Base-by-base conservation (phyloP, 2,329 filamentous ascomycete species). In the Endothia cerciana region DNA sequence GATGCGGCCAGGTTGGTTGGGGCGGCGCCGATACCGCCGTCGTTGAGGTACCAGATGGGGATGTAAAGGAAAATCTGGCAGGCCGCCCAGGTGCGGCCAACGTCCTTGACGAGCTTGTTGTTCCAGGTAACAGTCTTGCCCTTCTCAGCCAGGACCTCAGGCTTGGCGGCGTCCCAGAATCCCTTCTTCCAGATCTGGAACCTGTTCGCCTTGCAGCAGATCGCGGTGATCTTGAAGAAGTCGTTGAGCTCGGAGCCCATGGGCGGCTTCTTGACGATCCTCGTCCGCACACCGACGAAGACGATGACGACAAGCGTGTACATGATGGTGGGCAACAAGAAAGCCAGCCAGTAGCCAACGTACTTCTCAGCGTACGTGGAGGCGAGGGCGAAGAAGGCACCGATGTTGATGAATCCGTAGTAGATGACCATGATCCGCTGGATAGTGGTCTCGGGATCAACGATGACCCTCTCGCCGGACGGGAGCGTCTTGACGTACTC, bases 331-430 rank as follows among this genome's bases (percentile, higher is more conserved):
- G 78, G 76, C 60, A 80, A 73, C 70, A 82, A 69, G 78, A 83
- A 93, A 0, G 90, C 83, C 30, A 91, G 82, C 88, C 89, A 93
- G 80, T 91, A 93, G 8, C 90, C 90, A 58, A 92, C 83, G 68
- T 91, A 91, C 74, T 90, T 89, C 77, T 93, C 91, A 1, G 89
- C 87, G 72, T 91, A 93, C 41, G 88, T 88, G 86, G 90, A 92
- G 72, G 78, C 82, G 71, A 87, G 83, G 55, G 83, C 87, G 56
- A 82, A 70, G 55, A 89, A 78, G 33, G 88, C 85, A 40, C 90
- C 90, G 17, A 90, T 74, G 73, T 91, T 91, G 78, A 91, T 89
- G 72, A 87, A 81, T 60, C 87, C 77, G 73, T 89, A 89, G 75
- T 88, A 89, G 71, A 87, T 70, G 6, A 76, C 71, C 70, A 76